These are phyloP conservation scores for Colletotrichum truncatum DNA, from an alignment of 2,329 filamentous ascomycete genomes.

Conservation along the genomic window DNA sequence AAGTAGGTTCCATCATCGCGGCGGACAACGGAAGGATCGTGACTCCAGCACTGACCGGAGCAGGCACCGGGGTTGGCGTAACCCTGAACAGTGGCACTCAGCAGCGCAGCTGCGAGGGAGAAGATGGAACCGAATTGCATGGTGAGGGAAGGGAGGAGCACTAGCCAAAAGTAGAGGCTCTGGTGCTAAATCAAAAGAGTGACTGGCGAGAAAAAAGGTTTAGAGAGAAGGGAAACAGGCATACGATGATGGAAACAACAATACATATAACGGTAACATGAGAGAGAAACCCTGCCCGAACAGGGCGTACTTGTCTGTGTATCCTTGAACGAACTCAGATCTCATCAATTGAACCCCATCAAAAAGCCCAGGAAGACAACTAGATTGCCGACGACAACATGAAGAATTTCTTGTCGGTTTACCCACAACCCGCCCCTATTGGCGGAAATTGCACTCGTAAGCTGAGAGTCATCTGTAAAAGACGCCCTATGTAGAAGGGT, in stretches of 20 bases:
- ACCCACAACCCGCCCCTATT: neutral
- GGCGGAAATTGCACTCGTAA: neutral
- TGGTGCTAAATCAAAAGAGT: no score
- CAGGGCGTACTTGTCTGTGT: neutral
- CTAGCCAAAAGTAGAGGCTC: no score
- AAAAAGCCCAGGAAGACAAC: neutral
- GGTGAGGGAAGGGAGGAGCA: no score
- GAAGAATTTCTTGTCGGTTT: neutral
- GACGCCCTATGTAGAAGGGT: no score
- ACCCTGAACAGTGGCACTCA: conserved; percentile 12
- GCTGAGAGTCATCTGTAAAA: neutral
- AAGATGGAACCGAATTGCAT: conserved; percentile 21
- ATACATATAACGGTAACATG: neutral
- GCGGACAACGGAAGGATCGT: conserved; percentile 50
- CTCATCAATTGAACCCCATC: conserved; percentile 2
- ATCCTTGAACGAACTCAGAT: neutral
- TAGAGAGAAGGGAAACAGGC: neutral
- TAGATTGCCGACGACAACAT: neutral
- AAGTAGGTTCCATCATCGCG: conserved; percentile 52
- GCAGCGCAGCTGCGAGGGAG: conserved; percentile 18
- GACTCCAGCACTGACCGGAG: conserved; percentile 45
- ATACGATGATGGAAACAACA: neutral
- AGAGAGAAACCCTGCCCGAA: neutral
- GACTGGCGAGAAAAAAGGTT: neutral
- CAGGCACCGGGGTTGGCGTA: conserved; percentile 46